Base-by-base conservation (phyloP, 805 yeast genomes). In the Barnettozyma pratensis region DNA sequence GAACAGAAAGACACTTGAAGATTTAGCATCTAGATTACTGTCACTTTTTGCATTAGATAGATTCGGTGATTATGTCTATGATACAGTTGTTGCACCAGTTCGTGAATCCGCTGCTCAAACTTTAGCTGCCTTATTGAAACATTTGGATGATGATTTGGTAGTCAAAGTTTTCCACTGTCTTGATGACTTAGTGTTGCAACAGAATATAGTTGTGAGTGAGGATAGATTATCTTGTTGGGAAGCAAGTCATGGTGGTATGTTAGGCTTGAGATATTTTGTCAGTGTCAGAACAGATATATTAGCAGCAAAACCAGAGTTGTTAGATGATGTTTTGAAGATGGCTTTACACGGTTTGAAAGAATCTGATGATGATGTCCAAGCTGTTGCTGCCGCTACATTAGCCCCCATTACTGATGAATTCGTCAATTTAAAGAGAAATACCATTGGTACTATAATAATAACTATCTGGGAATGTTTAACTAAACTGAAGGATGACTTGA, bases 71-170 rank as follows among this genome's bases (percentile, higher is more conserved):
- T 94, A 87, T 65, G 96, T 94, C 32, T 85, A 96, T 39, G 99
- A 94, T 62, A 95, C 96, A 6, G 99, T 94, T 11, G 96, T 94
- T 37, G 98, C 98, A 0, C 99, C 99, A 1, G 98, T 94, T 5
- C 73, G 99, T 61, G 99, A 95, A 67, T 89, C 96, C 35, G 89
- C 92, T 30, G 97, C 97, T 0, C 99, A 94, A 67, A 81, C 97
- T 0, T 68, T 94, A 43, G 98, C 96, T 12, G 96, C 97, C 1
- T 68, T 92, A 37, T 69, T 94, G 41, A 70, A 85, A n/a, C 94
- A 89, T 65, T 67, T 94, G 44, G 68, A 70, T 49, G 65, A 77
- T 37, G 75, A 73, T 3, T 69, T 78, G 2, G 83, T 87, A 6
- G 58, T 80, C 7, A 73, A 76, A 43, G 80, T 88, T 0, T 92